Evolutionary conservation across 345 rosid species (phyloP).

Genomic region (Murraya paniculata): DNA sequence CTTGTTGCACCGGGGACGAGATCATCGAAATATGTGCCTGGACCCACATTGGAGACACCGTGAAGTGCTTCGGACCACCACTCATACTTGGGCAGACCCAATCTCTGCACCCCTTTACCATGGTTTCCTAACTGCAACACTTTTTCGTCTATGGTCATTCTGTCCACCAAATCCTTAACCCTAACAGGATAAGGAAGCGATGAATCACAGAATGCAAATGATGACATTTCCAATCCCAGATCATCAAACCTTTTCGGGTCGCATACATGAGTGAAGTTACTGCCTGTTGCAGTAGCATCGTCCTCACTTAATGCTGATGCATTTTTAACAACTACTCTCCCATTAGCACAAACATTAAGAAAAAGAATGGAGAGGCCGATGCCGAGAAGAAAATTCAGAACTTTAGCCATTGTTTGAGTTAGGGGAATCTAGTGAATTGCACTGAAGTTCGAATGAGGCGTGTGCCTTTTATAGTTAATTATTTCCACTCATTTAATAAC

Average conservation of each 20-base stretch:
- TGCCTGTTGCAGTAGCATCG: neutral
- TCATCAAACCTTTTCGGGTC: slow-evolving; percentile 12
- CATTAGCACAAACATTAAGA: neutral
- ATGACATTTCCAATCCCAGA: slow-evolving; percentile 22
- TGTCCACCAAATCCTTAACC: slow-evolving; percentile 33
- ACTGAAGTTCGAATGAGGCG: neutral
- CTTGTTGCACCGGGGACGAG: slow-evolving; percentile 40
- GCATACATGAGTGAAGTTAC: slow-evolving; percentile 28
- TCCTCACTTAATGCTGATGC: neutral
- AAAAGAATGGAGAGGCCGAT: neutral
- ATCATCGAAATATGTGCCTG: slow-evolving; percentile 27
- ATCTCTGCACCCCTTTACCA: slow-evolving; percentile 24
- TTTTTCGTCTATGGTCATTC: slow-evolving; percentile 35
- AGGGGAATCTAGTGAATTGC: neutral
- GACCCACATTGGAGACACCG: slow-evolving; percentile 41
- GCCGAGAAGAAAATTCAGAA: neutral
- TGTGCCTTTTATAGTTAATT: neutral
- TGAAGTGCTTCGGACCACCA: slow-evolving; percentile 60
- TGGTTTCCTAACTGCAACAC: slow-evolving; percentile 27
- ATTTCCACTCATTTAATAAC: neutral
- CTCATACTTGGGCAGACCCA: slow-evolving; percentile 37
- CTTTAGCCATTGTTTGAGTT: neutral
- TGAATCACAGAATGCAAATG: slow-evolving; percentile 26
- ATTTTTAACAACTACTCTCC: too few species aligned
- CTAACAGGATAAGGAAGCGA: slow-evolving; percentile 27